Percentiles rank a stretch among this genome's conserved stretches.
Evolutionary conservation across 2,329 filamentous ascomycete species (phyloP).

Genomic region (Penicillium glabrum): DNA sequence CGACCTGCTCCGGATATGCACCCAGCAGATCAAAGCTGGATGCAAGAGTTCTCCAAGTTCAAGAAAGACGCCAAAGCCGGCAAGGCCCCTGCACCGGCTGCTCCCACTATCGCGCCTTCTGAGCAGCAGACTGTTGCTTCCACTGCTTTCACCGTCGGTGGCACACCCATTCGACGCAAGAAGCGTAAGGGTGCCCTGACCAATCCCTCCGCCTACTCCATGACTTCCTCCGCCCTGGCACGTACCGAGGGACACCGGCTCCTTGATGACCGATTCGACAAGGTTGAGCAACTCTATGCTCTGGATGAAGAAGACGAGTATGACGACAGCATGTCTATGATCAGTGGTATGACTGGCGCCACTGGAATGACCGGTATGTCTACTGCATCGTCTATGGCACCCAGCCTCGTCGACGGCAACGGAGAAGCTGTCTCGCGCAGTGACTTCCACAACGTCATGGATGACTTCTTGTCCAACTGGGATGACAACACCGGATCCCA

Average conservation of each 20-base stretch:
- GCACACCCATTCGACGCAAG: conserved; percentile 67
- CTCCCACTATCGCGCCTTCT: conserved; percentile 38
- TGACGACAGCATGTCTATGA: conserved; percentile 53
- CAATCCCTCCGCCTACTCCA: conserved; percentile 81
- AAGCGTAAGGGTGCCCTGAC: conserved; percentile 95
- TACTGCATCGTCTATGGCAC: conserved; percentile 58
- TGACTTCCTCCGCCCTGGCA: conserved; percentile 84
- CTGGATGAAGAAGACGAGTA: conserved; percentile 58
- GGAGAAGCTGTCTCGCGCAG: conserved; percentile 57
- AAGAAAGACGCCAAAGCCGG: conserved; percentile 68
- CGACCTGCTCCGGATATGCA: conserved; percentile 44
- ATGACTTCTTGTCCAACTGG: conserved; percentile 78
- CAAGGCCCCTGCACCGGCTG: conserved; percentile 37
- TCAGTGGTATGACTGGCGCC: conserved; percentile 49
- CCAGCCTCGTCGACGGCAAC: conserved; percentile 48
- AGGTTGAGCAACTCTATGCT: conserved; percentile 79
- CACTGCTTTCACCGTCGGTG: conserved; percentile 61
- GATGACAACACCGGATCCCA: conserved; percentile 43
- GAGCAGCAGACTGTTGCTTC: conserved; percentile 45
- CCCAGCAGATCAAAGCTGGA: conserved; percentile 77
- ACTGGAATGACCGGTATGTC: conserved; percentile 60
- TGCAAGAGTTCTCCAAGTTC: conserved; percentile 91
- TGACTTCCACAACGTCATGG: conserved; percentile 88
- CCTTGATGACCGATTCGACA: conserved; percentile 88
- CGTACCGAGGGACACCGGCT: conserved; percentile 84